Evolutionary conservation across 805 yeast species (phyloP).

Genomic region (Yamadazyma laniorum): DNA sequence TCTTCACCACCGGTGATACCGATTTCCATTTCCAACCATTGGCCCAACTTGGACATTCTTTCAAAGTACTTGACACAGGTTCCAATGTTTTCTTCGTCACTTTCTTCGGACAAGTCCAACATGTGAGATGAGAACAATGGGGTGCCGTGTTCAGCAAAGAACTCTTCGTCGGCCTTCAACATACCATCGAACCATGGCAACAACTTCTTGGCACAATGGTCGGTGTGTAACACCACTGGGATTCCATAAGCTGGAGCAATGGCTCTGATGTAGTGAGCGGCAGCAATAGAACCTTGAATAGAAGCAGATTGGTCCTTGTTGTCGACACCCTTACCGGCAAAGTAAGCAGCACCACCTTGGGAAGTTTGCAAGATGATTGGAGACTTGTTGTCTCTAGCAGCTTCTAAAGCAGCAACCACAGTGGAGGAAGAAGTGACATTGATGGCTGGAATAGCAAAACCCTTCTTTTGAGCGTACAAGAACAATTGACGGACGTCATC

Average conservation of each 20-base stretch:
- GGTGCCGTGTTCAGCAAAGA: constrained; percentile 81
- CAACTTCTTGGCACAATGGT: constrained; percentile 98
- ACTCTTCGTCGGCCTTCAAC: constrained; percentile 94
- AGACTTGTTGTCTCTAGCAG: constrained; percentile 54
- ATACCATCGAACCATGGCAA: constrained; percentile 99
- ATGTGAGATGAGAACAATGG: constrained; percentile 98
- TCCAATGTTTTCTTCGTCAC: constrained; percentile 92
- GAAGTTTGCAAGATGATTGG: constrained; percentile 97
- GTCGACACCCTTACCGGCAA: constrained; percentile 98
- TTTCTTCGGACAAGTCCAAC: constrained; percentile 96
- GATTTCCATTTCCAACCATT: constrained; percentile 99
- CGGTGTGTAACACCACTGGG: constrained; percentile 96
- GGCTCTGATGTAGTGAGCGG: constrained; percentile 95
- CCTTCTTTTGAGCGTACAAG: constrained; percentile 88
- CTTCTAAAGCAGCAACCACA: constrained; percentile 55
- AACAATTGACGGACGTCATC: constrained; percentile 88
- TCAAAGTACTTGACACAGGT: constrained; percentile 92
- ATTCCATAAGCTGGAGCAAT: constrained; percentile 95
- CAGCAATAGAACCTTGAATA: constrained; percentile 92
- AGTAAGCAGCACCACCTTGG: constrained; percentile 99
- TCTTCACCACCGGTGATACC: constrained; percentile 99
- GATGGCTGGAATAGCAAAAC: constrained; percentile 97
- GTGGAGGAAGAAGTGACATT: constrained; percentile 98
- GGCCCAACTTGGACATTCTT: constrained; percentile 90
- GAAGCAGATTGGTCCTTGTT: constrained; percentile 94